Percentiles rank a stretch among this genome's conserved stretches.
These are phyloP conservation scores for Exserohilum turcica DNA, from an alignment of 2,329 filamentous ascomycete genomes.

Conservation along the genomic window DNA sequence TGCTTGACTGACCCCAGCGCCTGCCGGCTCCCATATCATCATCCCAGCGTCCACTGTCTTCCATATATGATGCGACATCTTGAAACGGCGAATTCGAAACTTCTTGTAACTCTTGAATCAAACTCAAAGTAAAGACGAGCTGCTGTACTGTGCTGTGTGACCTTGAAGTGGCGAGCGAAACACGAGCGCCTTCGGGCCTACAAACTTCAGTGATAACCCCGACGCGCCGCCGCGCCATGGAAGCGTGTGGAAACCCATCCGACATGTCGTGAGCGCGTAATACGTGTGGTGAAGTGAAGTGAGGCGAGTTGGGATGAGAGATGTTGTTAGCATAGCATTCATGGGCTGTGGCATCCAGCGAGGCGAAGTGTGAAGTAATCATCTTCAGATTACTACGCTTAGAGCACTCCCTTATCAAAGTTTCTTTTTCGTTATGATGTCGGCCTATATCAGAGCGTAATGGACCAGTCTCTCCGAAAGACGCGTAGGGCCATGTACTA, in stretches of 20 bases:
- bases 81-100: background rate
- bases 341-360: too few species aligned
- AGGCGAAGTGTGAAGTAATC: too few species aligned
- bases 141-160: background rate
- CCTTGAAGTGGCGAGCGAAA: background rate
- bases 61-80: conserved; percentile 1
- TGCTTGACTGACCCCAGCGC: background rate
- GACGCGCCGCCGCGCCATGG: background rate
- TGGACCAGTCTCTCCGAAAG: too few species aligned
- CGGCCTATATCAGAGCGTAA: too few species aligned
- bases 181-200: background rate
- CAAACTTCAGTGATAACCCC: background rate
- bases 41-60: background rate
- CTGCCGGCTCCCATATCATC: conserved; percentile 5
- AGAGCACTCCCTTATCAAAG: too few species aligned
- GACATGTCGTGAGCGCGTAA: conserved; percentile 2
- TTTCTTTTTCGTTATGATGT: too few species aligned
- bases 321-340: too few species aligned
- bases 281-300: conserved; percentile 1
- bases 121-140: background rate
- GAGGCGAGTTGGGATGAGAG: background rate
- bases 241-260: background rate
- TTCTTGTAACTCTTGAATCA: background rate
- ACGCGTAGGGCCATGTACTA: too few species aligned
- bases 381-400: too few species aligned